Evolutionary conservation across 331 rosid species (phyloP), one percentile per base, ranked within the genome.

Genomic region (Quercus phellos): DNA sequence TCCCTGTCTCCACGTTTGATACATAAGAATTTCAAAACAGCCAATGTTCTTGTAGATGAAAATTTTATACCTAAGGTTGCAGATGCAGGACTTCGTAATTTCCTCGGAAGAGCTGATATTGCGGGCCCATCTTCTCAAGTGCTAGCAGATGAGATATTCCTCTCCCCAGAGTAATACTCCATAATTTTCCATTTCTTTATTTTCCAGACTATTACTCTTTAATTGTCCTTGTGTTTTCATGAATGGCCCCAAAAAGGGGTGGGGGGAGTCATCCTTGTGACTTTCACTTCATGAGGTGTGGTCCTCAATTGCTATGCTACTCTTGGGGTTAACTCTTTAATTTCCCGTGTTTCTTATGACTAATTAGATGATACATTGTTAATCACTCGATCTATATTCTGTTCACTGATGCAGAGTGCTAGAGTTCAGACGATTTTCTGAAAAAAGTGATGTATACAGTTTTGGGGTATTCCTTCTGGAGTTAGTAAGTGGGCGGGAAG

Each of bases 1-100:
- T 85, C 93, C 79, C 70, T 81, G 84, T 92, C 96, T 82, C 98
- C 96, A 58, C 97, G 96, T 73, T 78, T 92, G 85, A 84, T 92
- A 86, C 98, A 94, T 74, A 90, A 87, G 85, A 79, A 94, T 89
- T 94, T 92, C 84, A 94, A 90, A 79, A 94, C 98, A 4, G 86
- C 91, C 83, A 94, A 94, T 78, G 97, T 94, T 75, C 97, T 94
- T 38, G 97, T 94, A 29, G 97, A 90, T 78, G 96, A 92, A 85
- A 84, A 87, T 73, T 89, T 89, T 84, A 84, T 81, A 67, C 83
- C 98, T 74, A 94, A 92, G 87, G 97, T 94, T 50, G 96, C 98
- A 19, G 98, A 94, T 75, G 94, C 98, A 2, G 98, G 98, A 70
- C 90, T 92, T 63, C 86, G 82, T 29, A 88, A 94, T 79, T 91